Conservation (phyloP, 2,329 filamentous ascomycete genomes). For the Colletotrichum sp. region DNA sequence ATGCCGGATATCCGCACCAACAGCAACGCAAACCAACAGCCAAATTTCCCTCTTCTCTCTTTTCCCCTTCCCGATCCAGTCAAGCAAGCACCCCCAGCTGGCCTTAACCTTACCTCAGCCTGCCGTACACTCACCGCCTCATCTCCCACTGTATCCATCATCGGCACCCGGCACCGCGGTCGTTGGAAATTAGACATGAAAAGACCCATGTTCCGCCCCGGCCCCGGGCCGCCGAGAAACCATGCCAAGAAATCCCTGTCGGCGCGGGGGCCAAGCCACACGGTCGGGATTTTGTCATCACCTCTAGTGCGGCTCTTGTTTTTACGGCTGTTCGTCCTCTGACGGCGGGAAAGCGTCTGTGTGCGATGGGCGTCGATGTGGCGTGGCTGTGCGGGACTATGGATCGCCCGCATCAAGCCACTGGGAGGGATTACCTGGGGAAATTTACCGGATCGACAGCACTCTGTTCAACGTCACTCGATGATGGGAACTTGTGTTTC, state of each 20-base stretch:
- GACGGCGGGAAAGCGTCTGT: background rate
- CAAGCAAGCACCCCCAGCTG: background rate
- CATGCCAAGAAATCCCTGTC: background rate
- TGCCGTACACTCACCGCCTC: background rate
- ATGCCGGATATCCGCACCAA: background rate
- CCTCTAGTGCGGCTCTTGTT: background rate
- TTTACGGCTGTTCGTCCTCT: background rate
- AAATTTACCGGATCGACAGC: background rate
- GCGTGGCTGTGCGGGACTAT: background rate
- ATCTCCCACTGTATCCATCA: background rate
- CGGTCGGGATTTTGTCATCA: background rate
- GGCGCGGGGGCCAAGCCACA: background rate
- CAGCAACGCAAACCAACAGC: background rate
- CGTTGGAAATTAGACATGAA: background rate
- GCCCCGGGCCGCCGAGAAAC: background rate
- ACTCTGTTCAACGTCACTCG: background rate
- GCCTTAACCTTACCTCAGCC: background rate
- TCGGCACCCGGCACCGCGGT: background rate
- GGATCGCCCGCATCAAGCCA: background rate
- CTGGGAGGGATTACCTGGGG: background rate
- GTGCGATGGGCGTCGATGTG: background rate
- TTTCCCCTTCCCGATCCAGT: background rate
- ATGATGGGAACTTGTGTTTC: background rate
- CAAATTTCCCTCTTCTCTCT: background rate
- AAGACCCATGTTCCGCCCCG: background rate